A percentile compares a stretch with the other conserved stretches of the same genome.
These are phyloP conservation scores for Myxozyma mucilagina DNA, from an alignment of 805 yeast genomes.

Conservation along the genomic window DNA sequence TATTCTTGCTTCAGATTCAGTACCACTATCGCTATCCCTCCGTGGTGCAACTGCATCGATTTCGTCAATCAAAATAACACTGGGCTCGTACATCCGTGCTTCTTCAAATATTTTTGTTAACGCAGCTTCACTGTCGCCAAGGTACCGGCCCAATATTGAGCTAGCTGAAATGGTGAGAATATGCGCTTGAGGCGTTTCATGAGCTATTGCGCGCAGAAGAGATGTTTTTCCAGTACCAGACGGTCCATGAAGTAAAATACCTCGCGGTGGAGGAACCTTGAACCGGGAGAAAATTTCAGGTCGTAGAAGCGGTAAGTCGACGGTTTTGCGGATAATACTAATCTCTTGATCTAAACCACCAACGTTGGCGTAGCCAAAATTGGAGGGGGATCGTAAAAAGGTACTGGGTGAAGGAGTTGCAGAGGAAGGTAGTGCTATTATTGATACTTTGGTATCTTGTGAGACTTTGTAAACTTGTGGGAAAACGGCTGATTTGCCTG, in stretches of 20 bases:
- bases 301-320: slow-evolving; percentile 76
- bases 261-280: slow-evolving; percentile 91
- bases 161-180: slow-evolving; percentile 86
- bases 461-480: slow-evolving; percentile 14
- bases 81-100: slow-evolving; percentile 82
- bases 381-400: not conserved
- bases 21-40: slow-evolving; percentile 68
- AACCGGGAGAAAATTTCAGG: slow-evolving; percentile 78
- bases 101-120: slow-evolving; percentile 81
- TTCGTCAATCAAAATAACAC: slow-evolving; percentile 87
- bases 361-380: slow-evolving; percentile 50
- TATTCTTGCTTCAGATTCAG: slow-evolving; percentile 82
- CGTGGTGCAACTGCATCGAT: slow-evolving; percentile 89
- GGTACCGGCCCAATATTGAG: slow-evolving; percentile 83
- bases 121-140: slow-evolving; percentile 91
- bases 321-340: slow-evolving; percentile 58
- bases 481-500: slow-evolving; percentile 10
- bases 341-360: slow-evolving; percentile 80
- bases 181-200: slow-evolving; percentile 68
- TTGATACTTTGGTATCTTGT: slow-evolving; percentile 4
- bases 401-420: not conserved
- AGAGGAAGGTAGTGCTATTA: slow-evolving; percentile 6
- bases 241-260: slow-evolving; percentile 91
- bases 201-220: slow-evolving; percentile 79
- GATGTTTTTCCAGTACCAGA: slow-evolving; percentile 97